Evolutionary conservation across 495 filamentous ascomycete genomes (phyloP).

Genomic region (Penicillium pulvis): DNA sequence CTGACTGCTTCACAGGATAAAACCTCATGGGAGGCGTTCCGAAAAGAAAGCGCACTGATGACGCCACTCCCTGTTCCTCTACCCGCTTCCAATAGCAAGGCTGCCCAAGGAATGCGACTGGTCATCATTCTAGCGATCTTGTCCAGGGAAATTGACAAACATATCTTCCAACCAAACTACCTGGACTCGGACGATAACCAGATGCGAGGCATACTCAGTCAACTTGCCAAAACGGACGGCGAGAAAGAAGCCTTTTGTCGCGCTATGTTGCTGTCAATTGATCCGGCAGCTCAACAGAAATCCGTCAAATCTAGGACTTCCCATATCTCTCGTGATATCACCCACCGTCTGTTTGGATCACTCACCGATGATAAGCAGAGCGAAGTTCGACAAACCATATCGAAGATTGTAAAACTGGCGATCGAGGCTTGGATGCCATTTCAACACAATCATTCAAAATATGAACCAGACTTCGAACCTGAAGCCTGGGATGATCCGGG

Average conservation of each 20-base stretch:
- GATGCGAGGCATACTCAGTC: background rate
- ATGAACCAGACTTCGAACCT: background rate
- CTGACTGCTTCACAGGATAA: background rate
- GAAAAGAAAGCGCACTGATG: background rate
- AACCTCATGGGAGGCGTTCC: background rate
- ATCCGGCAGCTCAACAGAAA: background rate
- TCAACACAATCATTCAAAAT: background rate
- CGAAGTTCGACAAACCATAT: background rate
- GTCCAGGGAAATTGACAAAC: background rate
- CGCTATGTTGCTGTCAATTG: background rate
- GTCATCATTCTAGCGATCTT: background rate
- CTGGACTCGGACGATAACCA: background rate
- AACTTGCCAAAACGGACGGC: background rate
- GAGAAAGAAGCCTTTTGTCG: background rate
- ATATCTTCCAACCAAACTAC: background rate
- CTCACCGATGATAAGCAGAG: background rate
- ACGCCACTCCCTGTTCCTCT: background rate
- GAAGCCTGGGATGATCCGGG: background rate
- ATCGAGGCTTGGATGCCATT: background rate
- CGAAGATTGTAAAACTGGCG: background rate
- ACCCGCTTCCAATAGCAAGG: background rate
- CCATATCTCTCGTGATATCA: background rate
- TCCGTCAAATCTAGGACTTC: background rate
- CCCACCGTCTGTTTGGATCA: background rate
- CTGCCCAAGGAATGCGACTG: background rate